Base-by-base conservation (phyloP, 108 stramenopile genomes). In the Licmophora abbreviata region DNA sequence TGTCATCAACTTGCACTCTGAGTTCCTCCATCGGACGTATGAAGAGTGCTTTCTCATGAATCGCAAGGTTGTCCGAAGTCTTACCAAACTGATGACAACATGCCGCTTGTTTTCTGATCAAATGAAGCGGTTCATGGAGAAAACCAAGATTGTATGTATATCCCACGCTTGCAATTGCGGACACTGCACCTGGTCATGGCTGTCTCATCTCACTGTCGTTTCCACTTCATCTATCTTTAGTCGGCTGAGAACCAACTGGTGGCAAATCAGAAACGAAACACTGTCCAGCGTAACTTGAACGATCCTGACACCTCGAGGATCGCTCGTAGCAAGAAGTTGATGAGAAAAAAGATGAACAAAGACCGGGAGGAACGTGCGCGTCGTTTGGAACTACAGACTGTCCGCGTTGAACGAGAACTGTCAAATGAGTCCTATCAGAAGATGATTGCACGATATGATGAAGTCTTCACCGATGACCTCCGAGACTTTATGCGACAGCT, bases 11-110 rank as follows among this genome's bases (percentile, higher is more conserved):
- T 62, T 73, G 22, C 99, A 99, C 70, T 63, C 81, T 21, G 64
- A 77, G 29, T 99, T 97, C 60, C 79, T 94, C 34, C 73, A 88
- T 50, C 46, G 65, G 5, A 76, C 88, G 34, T 58, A 97, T 35
- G 80, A 82, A 56, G 95, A 97, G 51, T 97, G 95, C 51, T 79
- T 99, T 29, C 66, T 99, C 47, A 89, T 92, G 14, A 88, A 90
- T 52, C 74, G 59, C 31, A 76, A 77, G 24, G 71, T 99, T 21
- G 59, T 98, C 34, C 41, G 64, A 20, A 59, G 59, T 31, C 61
- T 85, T 30, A 75, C 78, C 0, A 86, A 83, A 40, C 56, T 93
- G 27, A 68, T 93, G 81, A 83, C 75, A 22, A 89, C 87, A 18
- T 88, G 87, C 48, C 59, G 87, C 9, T 42, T 85, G 4, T 93